Conservation (phyloP, 2,329 filamentous ascomycete species). For the Colletotrichum tropicale region DNA sequence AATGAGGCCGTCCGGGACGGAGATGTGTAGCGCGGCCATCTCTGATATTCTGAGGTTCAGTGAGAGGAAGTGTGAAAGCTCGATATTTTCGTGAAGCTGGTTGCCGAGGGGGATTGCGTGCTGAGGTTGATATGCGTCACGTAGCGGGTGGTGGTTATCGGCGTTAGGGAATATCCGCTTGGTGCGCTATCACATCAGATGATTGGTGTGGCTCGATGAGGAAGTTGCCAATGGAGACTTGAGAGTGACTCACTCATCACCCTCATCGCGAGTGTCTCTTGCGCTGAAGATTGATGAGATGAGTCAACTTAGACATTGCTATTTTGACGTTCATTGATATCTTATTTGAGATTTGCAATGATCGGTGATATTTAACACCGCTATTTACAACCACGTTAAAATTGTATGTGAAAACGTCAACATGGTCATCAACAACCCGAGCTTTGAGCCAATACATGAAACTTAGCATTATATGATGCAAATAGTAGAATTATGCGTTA, state of each 20-base stretch:
- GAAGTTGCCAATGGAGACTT: neutral
- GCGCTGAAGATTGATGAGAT: neutral
- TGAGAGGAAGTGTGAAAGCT: too few species aligned
- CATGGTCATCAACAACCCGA: accelerated
- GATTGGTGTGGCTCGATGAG: neutral
- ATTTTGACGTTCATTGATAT: neutral
- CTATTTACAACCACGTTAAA: neutral
- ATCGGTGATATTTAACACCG: accelerated
- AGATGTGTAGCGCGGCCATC: slow-evolving; percentile 27
- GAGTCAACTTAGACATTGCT: neutral
- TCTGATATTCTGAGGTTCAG: neutral
- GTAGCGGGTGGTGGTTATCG: neutral
- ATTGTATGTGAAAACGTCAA: neutral
- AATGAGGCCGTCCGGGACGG: slow-evolving; percentile 42
- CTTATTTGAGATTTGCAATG: neutral
- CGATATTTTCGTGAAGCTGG: neutral
- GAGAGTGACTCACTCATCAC: neutral
- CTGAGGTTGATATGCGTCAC: neutral
- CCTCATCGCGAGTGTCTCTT: neutral
- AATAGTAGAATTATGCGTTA: neutral
- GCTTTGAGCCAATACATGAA: neutral
- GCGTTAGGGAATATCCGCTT: neutral
- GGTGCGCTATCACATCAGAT: neutral
- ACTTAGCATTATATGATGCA: neutral
- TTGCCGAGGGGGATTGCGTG: neutral